Evolutionary conservation across 257 asterid species (phyloP).

Genomic region (Solanum chiquidenum): DNA sequence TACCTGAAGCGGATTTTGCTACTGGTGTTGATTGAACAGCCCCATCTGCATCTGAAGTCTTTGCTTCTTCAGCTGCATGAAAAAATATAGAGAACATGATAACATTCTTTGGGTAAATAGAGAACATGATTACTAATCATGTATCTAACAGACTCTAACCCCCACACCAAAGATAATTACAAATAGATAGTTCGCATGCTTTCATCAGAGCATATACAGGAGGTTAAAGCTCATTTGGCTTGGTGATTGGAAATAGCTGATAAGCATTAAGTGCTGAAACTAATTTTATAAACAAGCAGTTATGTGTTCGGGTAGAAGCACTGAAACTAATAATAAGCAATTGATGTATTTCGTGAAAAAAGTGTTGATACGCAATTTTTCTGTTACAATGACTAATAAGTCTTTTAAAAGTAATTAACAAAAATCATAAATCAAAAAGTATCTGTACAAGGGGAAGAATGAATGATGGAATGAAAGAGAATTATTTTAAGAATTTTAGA

Average conservation of each 20-base stretch:
- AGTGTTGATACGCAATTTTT: background rate
- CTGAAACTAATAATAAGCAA: background rate
- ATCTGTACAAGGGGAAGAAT: background rate
- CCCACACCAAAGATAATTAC: background rate
- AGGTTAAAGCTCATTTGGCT: background rate
- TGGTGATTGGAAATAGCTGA: background rate
- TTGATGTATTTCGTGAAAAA: background rate
- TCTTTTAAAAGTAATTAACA: background rate
- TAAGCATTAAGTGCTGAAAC: background rate
- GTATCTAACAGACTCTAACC: background rate
- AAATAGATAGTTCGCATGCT: background rate
- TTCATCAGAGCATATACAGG: background rate
- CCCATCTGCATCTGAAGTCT: conserved; percentile 6
- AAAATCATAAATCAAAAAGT: background rate
- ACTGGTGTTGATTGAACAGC: conserved; percentile 13
- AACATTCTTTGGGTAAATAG: background rate
- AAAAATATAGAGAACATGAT: background rate
- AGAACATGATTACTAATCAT: background rate
- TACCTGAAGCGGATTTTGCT: conserved; percentile 22
- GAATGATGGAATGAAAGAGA: background rate
- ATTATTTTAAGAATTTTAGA: background rate
- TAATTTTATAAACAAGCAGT: background rate
- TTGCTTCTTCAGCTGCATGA: conserved; percentile 18
- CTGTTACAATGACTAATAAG: background rate
- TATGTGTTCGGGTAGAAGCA: background rate